Evolutionary conservation across 257 asterid species (phyloP).

Genomic region (Craterostigma plantagineum): DNA sequence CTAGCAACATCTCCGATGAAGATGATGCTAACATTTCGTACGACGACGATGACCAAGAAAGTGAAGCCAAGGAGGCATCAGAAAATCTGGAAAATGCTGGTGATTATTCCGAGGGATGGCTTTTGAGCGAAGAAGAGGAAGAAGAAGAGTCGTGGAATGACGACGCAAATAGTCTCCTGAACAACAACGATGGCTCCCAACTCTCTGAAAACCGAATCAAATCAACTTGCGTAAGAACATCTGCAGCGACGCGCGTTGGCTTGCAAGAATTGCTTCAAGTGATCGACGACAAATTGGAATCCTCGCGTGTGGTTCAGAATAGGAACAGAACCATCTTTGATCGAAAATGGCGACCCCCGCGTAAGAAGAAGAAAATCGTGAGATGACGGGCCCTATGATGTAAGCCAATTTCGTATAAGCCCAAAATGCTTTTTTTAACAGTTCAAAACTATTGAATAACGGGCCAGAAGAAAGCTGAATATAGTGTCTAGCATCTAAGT

Average conservation of each 20-base stretch:
- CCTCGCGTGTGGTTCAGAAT: conserved; percentile 7
- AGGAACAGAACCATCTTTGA: conserved; percentile 35
- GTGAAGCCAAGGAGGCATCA: conserved; percentile 11
- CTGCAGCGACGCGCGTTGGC: conserved; percentile 75
- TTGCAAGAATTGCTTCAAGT: conserved; percentile 61
- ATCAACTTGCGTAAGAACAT: conserved; percentile 32
- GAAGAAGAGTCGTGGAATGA: conserved; percentile 28
- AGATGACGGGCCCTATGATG: conserved; percentile 18
- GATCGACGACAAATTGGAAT: conserved; percentile 45
- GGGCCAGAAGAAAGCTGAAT: too few relatives aligned
- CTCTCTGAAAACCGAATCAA: conserved; percentile 12
- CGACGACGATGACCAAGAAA: too few relatives aligned
- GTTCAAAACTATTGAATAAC: too few relatives aligned
- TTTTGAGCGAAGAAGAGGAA: conserved; percentile 28
- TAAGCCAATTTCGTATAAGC: too few relatives aligned
- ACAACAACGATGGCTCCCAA: conserved; percentile 12
- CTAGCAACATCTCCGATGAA: conserved; percentile 20
- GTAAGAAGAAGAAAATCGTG: conserved; percentile 28
- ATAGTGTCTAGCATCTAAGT: too few relatives aligned
- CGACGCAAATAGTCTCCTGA: conserved; percentile 20
- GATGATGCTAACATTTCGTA: conserved; percentile 24
- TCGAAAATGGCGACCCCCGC: conserved; percentile 84
- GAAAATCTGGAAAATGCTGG: conserved; percentile 13
- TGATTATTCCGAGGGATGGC: conserved; percentile 20
- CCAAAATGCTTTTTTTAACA: too few relatives aligned